Percentiles rank a stretch among this genome's conserved stretches.
Evolutionary conservation across 257 asterid genomes (phyloP).

Genomic region (Avicennia marina): DNA sequence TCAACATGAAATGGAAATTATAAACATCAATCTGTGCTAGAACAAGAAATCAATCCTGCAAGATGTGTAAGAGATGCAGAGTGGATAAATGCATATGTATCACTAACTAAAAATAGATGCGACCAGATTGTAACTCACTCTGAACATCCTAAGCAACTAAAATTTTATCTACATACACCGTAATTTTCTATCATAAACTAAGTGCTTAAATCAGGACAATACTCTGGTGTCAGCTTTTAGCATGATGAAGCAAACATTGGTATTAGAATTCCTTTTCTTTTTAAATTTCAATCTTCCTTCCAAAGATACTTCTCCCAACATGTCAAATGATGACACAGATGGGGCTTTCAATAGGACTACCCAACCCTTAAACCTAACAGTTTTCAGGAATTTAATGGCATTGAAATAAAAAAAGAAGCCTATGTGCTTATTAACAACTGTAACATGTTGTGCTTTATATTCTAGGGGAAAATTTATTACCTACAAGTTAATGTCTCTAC

Average conservation of each 20-base stretch:
- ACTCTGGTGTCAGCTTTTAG: no score
- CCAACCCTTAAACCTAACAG: neutral
- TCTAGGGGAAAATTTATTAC: neutral
- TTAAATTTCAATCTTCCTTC: no score
- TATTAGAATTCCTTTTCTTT: no score
- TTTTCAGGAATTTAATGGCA: neutral
- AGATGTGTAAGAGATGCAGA: neutral
- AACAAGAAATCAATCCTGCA: neutral
- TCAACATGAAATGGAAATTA: neutral
- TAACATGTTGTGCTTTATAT: neutral
- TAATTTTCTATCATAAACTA: neutral
- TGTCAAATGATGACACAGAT: neutral
- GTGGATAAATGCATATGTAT: neutral
- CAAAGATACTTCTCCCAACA: no score
- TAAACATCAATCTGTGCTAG: neutral
- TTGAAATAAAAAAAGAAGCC: no score
- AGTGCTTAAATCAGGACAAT: no score
- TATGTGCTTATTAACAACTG: neutral
- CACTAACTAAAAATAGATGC: no score
- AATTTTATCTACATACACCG: neutral
- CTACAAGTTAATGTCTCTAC: conserved; percentile 2
- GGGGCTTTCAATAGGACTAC: no score
- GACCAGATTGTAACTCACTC: no score
- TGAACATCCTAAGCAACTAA: no score
- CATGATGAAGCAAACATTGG: no score